phyloP scores from a whole-genome alignment of 2,329 filamentous ascomycete genomes.

The Diaporthe vaccinii region DNA sequence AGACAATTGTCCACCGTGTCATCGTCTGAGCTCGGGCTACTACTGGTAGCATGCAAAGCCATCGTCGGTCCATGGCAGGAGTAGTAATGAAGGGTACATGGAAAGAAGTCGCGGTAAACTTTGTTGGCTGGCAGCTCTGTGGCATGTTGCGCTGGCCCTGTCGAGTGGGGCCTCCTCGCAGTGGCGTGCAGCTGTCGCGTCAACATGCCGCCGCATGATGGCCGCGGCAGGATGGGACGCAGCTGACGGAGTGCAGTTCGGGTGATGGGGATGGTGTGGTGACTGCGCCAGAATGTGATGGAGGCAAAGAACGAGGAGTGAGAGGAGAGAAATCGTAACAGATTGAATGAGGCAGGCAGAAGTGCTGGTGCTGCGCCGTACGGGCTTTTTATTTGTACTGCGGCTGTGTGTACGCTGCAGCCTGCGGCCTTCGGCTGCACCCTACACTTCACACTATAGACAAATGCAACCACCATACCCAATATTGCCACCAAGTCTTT shows the following conservation, averaged over 20 bases:
- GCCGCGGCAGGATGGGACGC: background rate
- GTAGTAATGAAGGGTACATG: constrained; percentile 17
- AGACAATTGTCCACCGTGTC: background rate
- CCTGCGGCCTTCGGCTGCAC: no score
- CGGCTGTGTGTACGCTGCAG: no score
- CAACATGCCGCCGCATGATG: background rate
- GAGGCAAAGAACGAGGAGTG: background rate
- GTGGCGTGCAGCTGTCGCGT: background rate
- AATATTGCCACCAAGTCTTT: no score
- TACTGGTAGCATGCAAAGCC: background rate
- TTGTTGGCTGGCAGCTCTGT: background rate
- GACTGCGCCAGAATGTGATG: background rate
- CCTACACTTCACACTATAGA: no score
- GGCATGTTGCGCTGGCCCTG: background rate
- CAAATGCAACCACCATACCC: no score
- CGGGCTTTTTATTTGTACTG: background rate
- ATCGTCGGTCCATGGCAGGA: background rate
- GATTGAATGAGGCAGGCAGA: background rate
- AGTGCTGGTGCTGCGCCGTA: background rate
- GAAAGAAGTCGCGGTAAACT: background rate
- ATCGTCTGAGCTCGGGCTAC: background rate
- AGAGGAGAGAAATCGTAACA: background rate
- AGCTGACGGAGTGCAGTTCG: background rate
- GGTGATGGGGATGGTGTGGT: background rate
- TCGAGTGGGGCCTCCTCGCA: background rate